Evolutionary conservation across 441 rosid genomes (phyloP).

Genomic region (Rhodomyrtus psidioides): DNA sequence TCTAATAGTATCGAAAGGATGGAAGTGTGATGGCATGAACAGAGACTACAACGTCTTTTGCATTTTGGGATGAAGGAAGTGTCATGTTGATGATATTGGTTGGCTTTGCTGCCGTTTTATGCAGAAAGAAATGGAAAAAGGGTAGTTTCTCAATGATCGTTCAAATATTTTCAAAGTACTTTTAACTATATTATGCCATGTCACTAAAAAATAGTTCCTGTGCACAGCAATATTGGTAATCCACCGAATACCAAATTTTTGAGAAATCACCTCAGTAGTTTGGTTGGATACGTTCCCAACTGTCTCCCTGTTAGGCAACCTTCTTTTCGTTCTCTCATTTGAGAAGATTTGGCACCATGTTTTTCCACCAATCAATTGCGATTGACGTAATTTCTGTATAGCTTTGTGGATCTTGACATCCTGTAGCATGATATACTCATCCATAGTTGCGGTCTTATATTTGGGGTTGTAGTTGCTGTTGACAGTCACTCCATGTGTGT

Average conservation of each 20-base stretch:
- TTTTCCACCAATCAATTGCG: not conserved
- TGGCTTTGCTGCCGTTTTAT: not conserved
- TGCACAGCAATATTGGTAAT: not conserved
- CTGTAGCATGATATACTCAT: not conserved
- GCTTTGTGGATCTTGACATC: not conserved
- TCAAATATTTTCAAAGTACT: not conserved
- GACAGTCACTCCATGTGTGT: not conserved
- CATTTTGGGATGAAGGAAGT: not conserved
- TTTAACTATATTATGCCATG: not conserved
- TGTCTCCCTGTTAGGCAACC: not conserved
- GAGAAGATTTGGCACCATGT: not conserved
- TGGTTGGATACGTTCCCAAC: not conserved
- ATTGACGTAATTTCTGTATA: no score
- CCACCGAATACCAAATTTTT: not conserved
- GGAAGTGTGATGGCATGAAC: not conserved
- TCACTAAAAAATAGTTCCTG: not conserved
- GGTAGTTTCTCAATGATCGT: not conserved
- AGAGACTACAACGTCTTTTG: not conserved
- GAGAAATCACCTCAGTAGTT: not conserved
- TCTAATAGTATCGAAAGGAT: not conserved
- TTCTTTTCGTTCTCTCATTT: not conserved
- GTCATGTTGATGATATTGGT: not conserved
- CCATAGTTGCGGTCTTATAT: not conserved
- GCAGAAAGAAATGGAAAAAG: not conserved
- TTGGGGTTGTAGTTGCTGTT: not conserved